A percentile compares a stretch with the other conserved stretches of the same genome.
Evolutionary conservation across 257 asterid genomes (phyloP).

Genomic region (Ocimum tenuiflorum): DNA sequence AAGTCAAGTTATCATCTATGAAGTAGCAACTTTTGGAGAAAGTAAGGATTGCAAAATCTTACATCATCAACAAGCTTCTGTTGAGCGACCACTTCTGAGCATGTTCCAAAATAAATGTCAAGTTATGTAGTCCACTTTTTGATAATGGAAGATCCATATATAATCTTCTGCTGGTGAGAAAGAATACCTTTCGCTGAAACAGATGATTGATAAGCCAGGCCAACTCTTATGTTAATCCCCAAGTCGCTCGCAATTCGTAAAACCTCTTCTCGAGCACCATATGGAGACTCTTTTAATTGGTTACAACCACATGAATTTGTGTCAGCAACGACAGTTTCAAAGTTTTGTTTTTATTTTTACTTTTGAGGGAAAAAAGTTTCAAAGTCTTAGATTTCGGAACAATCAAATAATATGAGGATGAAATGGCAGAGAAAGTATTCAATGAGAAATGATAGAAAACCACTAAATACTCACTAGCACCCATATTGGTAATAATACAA

Average conservation of each 20-base stretch:
- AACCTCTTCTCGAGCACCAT: slow-evolving; percentile 81
- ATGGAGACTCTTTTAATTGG: slow-evolving; percentile 52
- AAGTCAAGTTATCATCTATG: slow-evolving; percentile 11
- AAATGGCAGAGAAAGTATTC: neutral
- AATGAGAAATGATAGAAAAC: slow-evolving; percentile 7
- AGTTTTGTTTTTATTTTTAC: neutral
- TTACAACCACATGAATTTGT: slow-evolving; percentile 17
- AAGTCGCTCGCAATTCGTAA: slow-evolving; percentile 50
- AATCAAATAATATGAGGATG: neutral
- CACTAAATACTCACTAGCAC: slow-evolving; percentile 64
- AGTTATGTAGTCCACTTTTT: slow-evolving; percentile 9
- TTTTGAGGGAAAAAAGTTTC: neutral
- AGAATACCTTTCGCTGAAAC: slow-evolving; percentile 53
- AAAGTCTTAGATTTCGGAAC: neutral
- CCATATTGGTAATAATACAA: slow-evolving; percentile 89
- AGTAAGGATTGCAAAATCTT: slow-evolving; percentile 47
- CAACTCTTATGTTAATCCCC: slow-evolving; percentile 58
- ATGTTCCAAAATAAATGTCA: slow-evolving; percentile 12
- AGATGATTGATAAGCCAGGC: slow-evolving; percentile 70
- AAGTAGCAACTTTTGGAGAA: slow-evolving; percentile 14
- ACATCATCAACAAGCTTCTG: slow-evolving; percentile 54
- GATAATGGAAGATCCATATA: slow-evolving; percentile 8
- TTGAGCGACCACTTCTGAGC: slow-evolving; percentile 55
- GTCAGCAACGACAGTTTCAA: slow-evolving; percentile 9
- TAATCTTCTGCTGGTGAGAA: slow-evolving; percentile 5